phyloP scores from a whole-genome alignment of 1,284 basidiomycete species.

The Phellinidium pouzarii region DNA sequence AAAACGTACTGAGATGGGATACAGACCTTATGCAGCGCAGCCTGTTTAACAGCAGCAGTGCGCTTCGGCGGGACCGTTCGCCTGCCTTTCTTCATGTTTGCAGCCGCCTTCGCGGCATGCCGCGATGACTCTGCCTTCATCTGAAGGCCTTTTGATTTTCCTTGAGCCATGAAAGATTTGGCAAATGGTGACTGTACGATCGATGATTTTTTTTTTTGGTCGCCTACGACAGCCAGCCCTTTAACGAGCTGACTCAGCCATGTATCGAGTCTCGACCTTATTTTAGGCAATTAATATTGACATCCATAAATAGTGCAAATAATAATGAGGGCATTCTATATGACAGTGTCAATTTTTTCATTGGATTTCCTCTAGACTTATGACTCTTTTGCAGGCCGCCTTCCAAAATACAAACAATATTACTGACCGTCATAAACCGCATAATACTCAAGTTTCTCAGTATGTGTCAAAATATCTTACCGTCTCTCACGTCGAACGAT shows the following conservation, averaged over 20 bases:
- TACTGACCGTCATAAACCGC: too few species aligned
- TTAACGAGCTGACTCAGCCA: background rate
- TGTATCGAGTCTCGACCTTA: background rate
- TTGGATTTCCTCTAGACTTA: too few species aligned
- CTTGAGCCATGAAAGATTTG: conserved; percentile 56
- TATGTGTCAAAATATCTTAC: background rate
- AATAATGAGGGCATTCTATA: background rate
- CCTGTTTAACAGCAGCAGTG: conserved; percentile 56
- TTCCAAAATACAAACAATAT: too few species aligned
- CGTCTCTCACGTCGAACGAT: background rate
- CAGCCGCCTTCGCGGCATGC: conserved; percentile 54
- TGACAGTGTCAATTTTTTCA: background rate
- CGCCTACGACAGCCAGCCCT: background rate
- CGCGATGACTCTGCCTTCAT: conserved; percentile 43
- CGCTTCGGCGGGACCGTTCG: conserved; percentile 71
- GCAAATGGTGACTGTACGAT: background rate
- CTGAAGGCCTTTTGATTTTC: conserved; percentile 63
- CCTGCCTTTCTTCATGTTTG: conserved; percentile 66
- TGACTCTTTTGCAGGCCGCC: background rate
- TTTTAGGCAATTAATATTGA: background rate
- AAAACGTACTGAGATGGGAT: background rate
- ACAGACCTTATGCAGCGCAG: conserved; percentile 58
- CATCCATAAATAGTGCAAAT: background rate
- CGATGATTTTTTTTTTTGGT: conserved; percentile 1
- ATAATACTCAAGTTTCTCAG: background rate